Evolutionary conservation across 2,329 filamentous ascomycete species (phyloP).

Genomic region (Apiospora kogelbergensis): DNA sequence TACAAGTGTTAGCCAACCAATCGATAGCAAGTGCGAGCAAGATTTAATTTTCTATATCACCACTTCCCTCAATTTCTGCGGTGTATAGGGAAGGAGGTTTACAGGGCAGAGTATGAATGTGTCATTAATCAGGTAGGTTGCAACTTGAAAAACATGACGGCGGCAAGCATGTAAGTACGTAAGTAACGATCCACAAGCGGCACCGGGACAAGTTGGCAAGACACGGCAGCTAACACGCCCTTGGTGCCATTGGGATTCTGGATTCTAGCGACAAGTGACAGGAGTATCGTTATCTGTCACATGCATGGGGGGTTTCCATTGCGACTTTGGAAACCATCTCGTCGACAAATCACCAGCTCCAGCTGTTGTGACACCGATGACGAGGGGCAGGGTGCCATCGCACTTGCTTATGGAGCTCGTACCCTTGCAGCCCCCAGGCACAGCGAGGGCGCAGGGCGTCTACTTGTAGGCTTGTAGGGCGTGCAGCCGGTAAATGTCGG

Average conservation of each 20-base stretch:
- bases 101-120: background rate
- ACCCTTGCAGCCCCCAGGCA: background rate
- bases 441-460: background rate
- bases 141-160: background rate
- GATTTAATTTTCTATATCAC: background rate
- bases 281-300: background rate
- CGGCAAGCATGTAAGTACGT: background rate
- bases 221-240: background rate
- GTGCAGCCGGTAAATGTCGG: background rate
- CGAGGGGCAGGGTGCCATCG: background rate
- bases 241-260: background rate
- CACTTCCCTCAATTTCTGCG: background rate
- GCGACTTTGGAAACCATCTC: background rate
- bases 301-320: background rate
- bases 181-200: conserved; percentile 1
- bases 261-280: background rate
- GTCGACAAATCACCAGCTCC: background rate
- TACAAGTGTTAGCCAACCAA: background rate
- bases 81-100: background rate
- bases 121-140: background rate
- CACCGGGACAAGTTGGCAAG: background rate
- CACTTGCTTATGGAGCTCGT: too few relatives aligned
- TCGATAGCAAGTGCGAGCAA: background rate
- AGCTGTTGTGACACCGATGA: background rate
- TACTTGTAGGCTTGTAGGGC: too few relatives aligned